Base-by-base conservation (phyloP, 768 basidiomycete species). In the Collybia sordida region DNA sequence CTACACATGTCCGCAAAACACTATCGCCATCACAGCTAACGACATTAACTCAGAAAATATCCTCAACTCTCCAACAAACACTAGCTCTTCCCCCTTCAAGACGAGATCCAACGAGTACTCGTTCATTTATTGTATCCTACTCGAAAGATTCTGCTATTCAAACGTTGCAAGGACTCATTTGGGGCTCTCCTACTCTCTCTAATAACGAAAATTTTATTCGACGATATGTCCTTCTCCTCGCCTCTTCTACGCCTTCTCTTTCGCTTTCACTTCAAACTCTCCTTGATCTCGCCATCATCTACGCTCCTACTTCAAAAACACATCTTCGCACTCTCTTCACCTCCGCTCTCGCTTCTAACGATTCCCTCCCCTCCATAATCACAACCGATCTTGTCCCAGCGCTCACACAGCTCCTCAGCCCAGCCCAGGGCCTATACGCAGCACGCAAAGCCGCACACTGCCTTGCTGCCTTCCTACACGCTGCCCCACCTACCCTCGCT, bases 361-460 rank as follows among this genome's bases (percentile, higher is more conserved):
- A 72, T 0, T 51, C 67, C 18, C 54, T 78, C 4, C 51, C 71
- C 14, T 49, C 63, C 9, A 57, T 58, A 22, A 63, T 80, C 42
- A 47, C 67, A 50, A 59, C 60, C 15, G 80, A 84, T 24, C 74
- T 83, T 4, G 69, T 86, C 0, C 79, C 85, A 3, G 78, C 81
- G 0, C 79, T 89, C 53, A 79, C 77, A 1, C 59, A 74, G 8
- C 71, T 89, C 1, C 69, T 80, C 0, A 66, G 72, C 12, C 59
- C 74, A 8, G 62, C 68, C 0, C 67, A 71, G 48, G 88, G 83
- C 6, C 66, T 90, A 1, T 86, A 89, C 49, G 78, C 72, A 17
- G 69, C 86, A 52, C 79, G 88, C 27, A 89, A 88, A 63, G 72
- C 80, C 4, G 71, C 81, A 1, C 76, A 82, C 59, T 81, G 81